Conservation (phyloP, 1,284 basidiomycete species). For the Ceratobasidium sp. region DNA sequence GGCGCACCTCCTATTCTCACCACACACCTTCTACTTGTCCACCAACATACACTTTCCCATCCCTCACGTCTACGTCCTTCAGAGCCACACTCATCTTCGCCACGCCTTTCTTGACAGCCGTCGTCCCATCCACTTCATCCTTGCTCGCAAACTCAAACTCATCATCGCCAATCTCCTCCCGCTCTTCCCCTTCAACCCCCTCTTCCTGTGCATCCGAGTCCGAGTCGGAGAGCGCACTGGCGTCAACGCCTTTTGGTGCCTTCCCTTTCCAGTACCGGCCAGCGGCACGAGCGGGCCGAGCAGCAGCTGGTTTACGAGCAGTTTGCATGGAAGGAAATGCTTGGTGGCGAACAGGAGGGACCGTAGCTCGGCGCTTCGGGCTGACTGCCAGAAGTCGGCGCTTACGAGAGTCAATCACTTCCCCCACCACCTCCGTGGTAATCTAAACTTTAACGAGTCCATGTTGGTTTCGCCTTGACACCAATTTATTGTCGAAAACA, state of each 20-base stretch:
- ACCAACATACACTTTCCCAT: constrained; percentile 78
- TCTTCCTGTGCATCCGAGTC: constrained; percentile 66
- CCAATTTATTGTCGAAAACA: not conserved
- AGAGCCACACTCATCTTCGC: constrained; percentile 72
- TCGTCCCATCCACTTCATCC: constrained; percentile 62
- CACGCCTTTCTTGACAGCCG: constrained; percentile 51
- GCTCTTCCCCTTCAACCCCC: constrained; percentile 53
- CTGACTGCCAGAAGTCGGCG: not conserved
- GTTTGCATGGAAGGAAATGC: constrained; percentile 18
- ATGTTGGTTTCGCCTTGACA: not conserved
- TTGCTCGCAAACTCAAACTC: constrained; percentile 67
- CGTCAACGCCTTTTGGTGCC: constrained; percentile 75
- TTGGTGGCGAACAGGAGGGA: not conserved
- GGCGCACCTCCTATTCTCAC: constrained; percentile 33
- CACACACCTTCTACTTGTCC: constrained; percentile 67
- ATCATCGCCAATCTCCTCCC: constrained; percentile 59
- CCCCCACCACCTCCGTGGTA: not conserved
- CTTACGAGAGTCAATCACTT: not conserved
- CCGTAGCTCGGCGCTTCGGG: not conserved
- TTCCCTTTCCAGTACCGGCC: constrained; percentile 87
- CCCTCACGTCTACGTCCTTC: constrained; percentile 78
- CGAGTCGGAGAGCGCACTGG: constrained; percentile 59
- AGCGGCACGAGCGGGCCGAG: constrained; percentile 74
- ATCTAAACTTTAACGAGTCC: not conserved
- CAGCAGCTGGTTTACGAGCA: constrained; percentile 65